These are phyloP conservation scores for Schoenoplectus tabernaemontani DNA, from an alignment of 202 grass and related monocot species.

Conservation along the genomic window DNA sequence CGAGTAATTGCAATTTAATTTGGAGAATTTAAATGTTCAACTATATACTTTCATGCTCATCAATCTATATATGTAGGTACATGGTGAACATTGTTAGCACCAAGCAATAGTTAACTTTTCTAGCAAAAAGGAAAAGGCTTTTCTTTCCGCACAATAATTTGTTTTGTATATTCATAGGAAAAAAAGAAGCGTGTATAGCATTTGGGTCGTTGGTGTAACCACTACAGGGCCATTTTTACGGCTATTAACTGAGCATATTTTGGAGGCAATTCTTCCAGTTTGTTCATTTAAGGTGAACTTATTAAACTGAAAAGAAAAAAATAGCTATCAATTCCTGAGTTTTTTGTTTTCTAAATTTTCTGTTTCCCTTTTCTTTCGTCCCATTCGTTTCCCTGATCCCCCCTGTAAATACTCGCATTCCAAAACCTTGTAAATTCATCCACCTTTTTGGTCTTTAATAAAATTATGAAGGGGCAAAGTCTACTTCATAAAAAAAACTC, in stretches of 20 bases:
- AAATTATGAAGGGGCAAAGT: too few species aligned
- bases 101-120: background rate
- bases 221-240: background rate
- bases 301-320: background rate
- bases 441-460: too few species aligned
- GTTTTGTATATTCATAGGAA: conserved; percentile 11
- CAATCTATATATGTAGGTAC: background rate
- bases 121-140: conserved; percentile 19
- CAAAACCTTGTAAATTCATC: too few species aligned
- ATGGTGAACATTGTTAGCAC: background rate
- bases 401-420: too few species aligned
- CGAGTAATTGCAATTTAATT: background rate
- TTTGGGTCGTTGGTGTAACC: conserved; percentile 17
- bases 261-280: background rate
- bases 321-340: too few species aligned
- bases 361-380: too few species aligned
- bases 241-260: background rate
- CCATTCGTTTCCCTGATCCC: too few species aligned
- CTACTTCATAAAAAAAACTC: too few species aligned
- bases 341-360: too few species aligned
- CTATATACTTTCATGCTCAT: background rate
- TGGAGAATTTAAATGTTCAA: background rate
- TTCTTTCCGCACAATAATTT: conserved; percentile 1
- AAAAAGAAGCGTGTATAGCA: background rate
- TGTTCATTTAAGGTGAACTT: background rate